Conservation (phyloP, 2,329 filamentous ascomycete species). For the Aspergillus sp. region DNA sequence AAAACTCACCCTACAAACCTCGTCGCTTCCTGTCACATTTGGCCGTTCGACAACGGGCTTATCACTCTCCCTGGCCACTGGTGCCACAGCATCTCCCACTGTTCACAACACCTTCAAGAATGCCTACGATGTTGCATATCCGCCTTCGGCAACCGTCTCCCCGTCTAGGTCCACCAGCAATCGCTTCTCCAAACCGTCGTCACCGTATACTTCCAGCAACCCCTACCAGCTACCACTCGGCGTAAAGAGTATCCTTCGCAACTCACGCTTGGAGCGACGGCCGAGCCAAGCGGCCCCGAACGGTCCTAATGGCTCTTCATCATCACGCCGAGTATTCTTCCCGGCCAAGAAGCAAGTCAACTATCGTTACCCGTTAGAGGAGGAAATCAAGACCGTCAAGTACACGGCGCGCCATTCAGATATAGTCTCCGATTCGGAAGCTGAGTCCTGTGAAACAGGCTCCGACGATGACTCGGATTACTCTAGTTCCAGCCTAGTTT, state of each 20-base stretch:
- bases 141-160: constrained; percentile 40
- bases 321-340: constrained; percentile 45
- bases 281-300: constrained; percentile 39
- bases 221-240: constrained; percentile 47
- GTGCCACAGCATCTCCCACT: constrained; percentile 54
- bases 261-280: constrained; percentile 45
- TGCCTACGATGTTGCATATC: constrained; percentile 51
- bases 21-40: constrained; percentile 50
- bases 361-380: constrained; percentile 56
- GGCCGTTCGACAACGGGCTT: constrained; percentile 55
- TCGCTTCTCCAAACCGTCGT: constrained; percentile 30
- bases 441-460: constrained; percentile 13
- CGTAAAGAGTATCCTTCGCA: constrained; percentile 48
- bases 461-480: constrained; percentile 28
- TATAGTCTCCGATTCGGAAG: constrained; percentile 37
- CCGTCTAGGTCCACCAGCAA: constrained; percentile 28
- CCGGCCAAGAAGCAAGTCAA: constrained; percentile 58
- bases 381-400: constrained; percentile 57
- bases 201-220: constrained; percentile 28
- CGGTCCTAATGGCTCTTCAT: constrained; percentile 34
- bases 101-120: constrained; percentile 63
- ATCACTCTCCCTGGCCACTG: constrained; percentile 53
- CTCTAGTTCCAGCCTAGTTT: constrained; percentile 27
- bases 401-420: constrained; percentile 60
- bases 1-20: constrained; percentile 62